Evolutionary conservation across 257 asterid species (phyloP), one percentile per base, ranked within the genome.

Genomic region (Solanum paucissectum): DNA sequence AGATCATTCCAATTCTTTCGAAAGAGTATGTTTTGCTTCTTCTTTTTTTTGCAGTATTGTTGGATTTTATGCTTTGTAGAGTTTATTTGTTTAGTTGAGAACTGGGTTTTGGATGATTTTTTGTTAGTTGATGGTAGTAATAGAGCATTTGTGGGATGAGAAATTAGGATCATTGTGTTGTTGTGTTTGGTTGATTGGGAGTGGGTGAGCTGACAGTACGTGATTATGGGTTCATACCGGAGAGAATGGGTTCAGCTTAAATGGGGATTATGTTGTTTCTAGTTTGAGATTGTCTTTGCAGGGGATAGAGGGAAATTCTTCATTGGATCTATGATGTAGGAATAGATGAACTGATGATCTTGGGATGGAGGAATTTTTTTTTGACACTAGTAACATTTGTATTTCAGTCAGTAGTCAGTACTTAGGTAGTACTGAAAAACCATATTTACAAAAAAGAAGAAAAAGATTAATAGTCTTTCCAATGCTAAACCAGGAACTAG

Each of bases 1-100:
- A 96, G 95, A 96, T 97, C 88, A 94, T 96, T 87, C 98, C 99
- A 25, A 77, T 97, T 87, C 96, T 97, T 64, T 95, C 99, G 12
- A 94, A 95, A 89, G 96, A 94, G 99, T 95, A 90, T 81, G 94
- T 69, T 29, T 23, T 13, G 0, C 10, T 8, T 76, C 1, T 13
- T 23, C 0, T 64, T 29, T 20, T 29, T 20, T 58, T 58, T 11
- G 21, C 3, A 25, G 6, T 37, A 42, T 27, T 13, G 16, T 60
- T 83, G 16, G 14, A 73, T 73, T 64, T 37, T 88, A 18, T 83
- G 25, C 37, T 2, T 72, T 38, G 62, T 88, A 55, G 21, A 79
- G 42, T 55, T 73, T 84, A 38, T 72, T 79, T 27, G 16, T 46
- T 25, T 44, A 79, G 66, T 8, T 44, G 16, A 46, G 66, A 79